These are phyloP conservation scores for cucumber (Cucumis sativus) DNA, from an alignment of 306 rosid genomes.

Conservation along the genomic window Cucumber_9930_V3 NC_026660.2:74001-74500, in stretches of 20 bases:
- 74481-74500: not conserved
- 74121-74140: not conserved
- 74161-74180: not conserved
- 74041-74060: constrained; percentile 5
- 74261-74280: constrained; percentile 52
- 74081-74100: not conserved
- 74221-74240: not conserved
- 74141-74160: not conserved
- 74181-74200: not conserved
- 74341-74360: constrained; percentile 1
- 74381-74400: not conserved
- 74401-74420: not conserved
- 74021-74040: not conserved
- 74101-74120: not conserved
- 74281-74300: constrained; percentile 57
- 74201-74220: not conserved
- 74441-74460: not conserved
- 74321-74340: constrained; percentile 15
- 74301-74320: constrained; percentile 62
- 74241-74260: constrained; percentile 5
- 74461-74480: not conserved
- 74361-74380: not conserved
- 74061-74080: not conserved
- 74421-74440: not conserved
- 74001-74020: not conserved